A percentile compares a stretch with the other conserved stretches of the same genome.
These are phyloP conservation scores for Penicillium sumatraense DNA, from an alignment of 2,329 filamentous ascomycete species.

Conservation along the genomic window DNA sequence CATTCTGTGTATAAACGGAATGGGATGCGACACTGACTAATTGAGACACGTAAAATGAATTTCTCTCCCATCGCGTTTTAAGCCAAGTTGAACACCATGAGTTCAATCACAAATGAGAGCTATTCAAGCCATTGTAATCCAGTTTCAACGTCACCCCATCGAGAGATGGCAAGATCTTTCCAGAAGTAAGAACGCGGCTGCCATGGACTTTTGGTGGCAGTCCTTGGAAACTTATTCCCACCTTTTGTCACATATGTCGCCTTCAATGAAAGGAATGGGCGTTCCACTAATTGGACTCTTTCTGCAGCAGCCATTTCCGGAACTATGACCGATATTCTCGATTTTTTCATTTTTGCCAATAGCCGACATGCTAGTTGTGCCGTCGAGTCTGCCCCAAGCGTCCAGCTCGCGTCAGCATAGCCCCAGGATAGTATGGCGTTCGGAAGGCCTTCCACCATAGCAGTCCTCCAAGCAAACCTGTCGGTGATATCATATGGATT, in stretches of 20 bases:
- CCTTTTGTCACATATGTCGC: constrained; percentile 46
- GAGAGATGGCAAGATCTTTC: constrained; percentile 36
- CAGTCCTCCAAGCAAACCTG: constrained; percentile 49
- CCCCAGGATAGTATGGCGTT: constrained; percentile 48
- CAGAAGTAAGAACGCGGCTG: constrained; percentile 43
- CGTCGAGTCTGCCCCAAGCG: constrained; percentile 49
- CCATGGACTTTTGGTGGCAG: constrained; percentile 47
- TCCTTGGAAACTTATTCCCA: constrained; percentile 40
- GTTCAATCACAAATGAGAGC: no score
- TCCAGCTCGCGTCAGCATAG: constrained; percentile 52
- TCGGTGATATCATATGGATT: constrained; percentile 34
- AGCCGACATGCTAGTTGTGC: constrained; percentile 44
- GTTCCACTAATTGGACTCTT: constrained; percentile 26
- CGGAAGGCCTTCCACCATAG: constrained; percentile 51
- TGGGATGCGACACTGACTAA: no score
- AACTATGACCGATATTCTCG: constrained; percentile 28
- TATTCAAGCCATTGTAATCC: background rate
- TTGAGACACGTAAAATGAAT: no score
- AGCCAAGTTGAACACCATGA: no score
- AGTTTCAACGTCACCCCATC: background rate
- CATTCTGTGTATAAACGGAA: no score
- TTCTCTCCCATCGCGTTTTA: no score
- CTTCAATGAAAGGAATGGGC: constrained; percentile 41
- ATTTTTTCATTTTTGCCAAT: constrained; percentile 35
- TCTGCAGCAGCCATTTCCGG: constrained; percentile 30